Evolutionary conservation across 1,139 yeast genomes (phyloP).

Genomic region (Pichia sp.): DNA sequence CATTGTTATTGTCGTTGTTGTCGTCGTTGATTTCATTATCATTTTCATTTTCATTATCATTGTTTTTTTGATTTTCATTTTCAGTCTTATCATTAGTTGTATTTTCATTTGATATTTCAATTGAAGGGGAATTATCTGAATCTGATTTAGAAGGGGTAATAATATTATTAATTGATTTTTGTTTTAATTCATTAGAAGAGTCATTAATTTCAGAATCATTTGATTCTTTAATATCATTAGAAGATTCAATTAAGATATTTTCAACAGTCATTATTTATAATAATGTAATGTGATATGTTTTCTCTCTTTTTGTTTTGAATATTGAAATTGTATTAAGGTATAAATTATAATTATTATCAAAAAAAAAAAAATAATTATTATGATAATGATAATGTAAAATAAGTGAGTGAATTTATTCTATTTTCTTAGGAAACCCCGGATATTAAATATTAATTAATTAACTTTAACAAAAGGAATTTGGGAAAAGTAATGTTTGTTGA

Average conservation of each 20-base stretch:
- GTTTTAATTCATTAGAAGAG: not conserved
- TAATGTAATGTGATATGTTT: too few species aligned
- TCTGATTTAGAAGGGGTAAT: not conserved
- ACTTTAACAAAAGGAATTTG: too few species aligned
- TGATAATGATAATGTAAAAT: too few species aligned
- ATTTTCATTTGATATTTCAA: not conserved
- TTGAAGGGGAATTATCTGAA: not conserved
- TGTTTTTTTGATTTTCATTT: not conserved
- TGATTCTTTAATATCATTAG: not conserved
- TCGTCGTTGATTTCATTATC: not conserved
- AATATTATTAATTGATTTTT: not conserved
- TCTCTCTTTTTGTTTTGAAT: too few species aligned
- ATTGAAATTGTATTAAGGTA: not conserved
- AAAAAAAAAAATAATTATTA: too few species aligned
- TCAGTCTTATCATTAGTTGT: not conserved
- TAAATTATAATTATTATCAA: not conserved
- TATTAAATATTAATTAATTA: too few species aligned
- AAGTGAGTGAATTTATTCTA: too few species aligned
- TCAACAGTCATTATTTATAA: constrained; percentile 9
- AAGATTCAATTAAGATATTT: not conserved
- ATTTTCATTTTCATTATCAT: not conserved
- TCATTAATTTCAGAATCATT: not conserved
- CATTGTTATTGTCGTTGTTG: not conserved
- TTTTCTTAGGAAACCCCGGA: too few species aligned
- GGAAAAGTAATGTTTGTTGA: too few species aligned